Conservation (phyloP, 2,329 filamentous ascomycete genomes). For the Tolypocladium sp. region DNA sequence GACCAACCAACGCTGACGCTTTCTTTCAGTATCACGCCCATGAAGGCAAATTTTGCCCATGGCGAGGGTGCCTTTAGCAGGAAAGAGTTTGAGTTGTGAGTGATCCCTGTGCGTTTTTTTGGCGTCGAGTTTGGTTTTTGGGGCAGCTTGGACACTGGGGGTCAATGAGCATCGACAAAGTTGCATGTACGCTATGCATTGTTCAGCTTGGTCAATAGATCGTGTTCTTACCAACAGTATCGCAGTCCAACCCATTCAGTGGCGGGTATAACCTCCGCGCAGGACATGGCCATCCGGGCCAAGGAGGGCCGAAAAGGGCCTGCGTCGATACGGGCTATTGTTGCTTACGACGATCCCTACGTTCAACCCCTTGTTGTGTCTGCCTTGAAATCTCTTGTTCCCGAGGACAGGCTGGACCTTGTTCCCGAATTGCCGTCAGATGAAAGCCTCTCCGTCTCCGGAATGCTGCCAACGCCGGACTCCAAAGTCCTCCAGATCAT, state of each 20-base stretch:
- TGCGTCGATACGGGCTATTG: constrained; percentile 48
- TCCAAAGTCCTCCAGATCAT: constrained; percentile 64
- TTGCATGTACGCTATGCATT: constrained; percentile 18
- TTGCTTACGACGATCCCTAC: constrained; percentile 82
- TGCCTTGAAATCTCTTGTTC: constrained; percentile 57
- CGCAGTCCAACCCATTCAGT: constrained; percentile 13
- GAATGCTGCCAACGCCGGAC: constrained; percentile 21
- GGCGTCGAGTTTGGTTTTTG: not conserved
- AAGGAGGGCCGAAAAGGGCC: constrained; percentile 7
- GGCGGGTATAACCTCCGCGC: constrained; percentile 5
- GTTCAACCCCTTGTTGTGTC: constrained; percentile 76
- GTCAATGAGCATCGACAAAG: constrained; percentile 5
- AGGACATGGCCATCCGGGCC: constrained; percentile 11
- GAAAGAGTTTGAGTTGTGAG: constrained; percentile 77
- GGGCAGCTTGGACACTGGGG: not conserved
- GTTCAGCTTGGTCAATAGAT: constrained; percentile 17
- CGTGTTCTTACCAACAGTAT: constrained; percentile 23
- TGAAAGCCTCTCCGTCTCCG: constrained; percentile 24
- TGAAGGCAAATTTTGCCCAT: constrained; percentile 91
- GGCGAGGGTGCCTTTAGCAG: constrained; percentile 50
- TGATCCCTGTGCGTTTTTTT: constrained; percentile 21
- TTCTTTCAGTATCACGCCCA: constrained; percentile 64
- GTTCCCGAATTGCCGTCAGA: constrained; percentile 34
- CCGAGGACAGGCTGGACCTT: constrained; percentile 42
- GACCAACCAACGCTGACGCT: constrained; percentile 1